Base-by-base conservation (phyloP, 1,284 basidiomycete genomes). In the Rhodotorula sp. region DNA sequence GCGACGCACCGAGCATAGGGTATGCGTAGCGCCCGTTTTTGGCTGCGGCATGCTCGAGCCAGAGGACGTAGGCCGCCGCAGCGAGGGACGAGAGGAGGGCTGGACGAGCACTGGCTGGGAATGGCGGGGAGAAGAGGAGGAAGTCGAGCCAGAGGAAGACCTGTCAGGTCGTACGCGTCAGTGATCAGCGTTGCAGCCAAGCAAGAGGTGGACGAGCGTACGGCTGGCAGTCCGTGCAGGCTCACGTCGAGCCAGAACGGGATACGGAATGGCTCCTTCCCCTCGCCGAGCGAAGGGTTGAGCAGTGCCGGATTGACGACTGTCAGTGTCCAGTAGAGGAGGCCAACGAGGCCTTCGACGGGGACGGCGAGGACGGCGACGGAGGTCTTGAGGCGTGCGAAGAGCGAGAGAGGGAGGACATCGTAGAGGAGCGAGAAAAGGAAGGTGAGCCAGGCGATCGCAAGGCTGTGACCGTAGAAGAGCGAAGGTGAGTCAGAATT, bases 111-210 rank as follows among this genome's bases (percentile, higher is more conserved):
- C 57, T 54, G 22, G 49, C 53, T 15, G 74, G 67, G 61, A 72
- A 72, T 9, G 67, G 74, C 11, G 74, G 74, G 0, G 67, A 70
- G 51, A 76, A 71, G 56, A 64, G 56, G 56, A 76, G 66, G 51
- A 76, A 76, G 66, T 76, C 74, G 55, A 68, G 44, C 74, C 72
- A 74, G 52, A 76, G 68, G 60, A 64, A 61, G 34, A 70, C 27
- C 55, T 57, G 44, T 68, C 66, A 9, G 10, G 29, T 2, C 15
- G 13, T n/a, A 10, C 27, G 27, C 9, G 51, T 52, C 51, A 52
- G 51, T 8, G n/a, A n/a, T 15, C 11, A 11, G 24, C 49, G 19
- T 51, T 10, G 27, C n/a, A 9, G 29, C 9, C 19, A 72, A 36
- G 29, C 27, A 20, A 32, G 54, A 11, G 0, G 15, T 2, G 32